Base-by-base conservation (phyloP, 2,329 filamentous ascomycete species). In the Chaetomiaceae sp. region DNA sequence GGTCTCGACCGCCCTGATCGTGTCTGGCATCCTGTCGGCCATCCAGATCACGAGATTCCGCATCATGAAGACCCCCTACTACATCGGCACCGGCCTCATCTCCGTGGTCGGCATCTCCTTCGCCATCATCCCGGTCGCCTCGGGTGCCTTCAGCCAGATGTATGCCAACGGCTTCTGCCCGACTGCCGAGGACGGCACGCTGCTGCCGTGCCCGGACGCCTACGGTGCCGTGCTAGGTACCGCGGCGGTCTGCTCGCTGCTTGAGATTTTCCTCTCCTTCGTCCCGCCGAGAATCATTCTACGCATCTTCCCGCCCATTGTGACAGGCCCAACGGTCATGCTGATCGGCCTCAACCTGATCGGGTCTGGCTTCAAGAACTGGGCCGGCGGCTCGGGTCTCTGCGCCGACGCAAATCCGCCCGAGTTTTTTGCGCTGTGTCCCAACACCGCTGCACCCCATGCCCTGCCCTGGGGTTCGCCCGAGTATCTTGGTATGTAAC, bases 31-130 rank as follows among this genome's bases (percentile, higher is more conserved):
- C 37, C 76, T 92, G 21, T 89, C 86, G 1, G 74, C 81, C 5
- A 74, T 94, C 16, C 89, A 95, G 64, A 91, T 94, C 59, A 88
- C 86, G 0, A 77, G 86, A 5, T 86, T 94, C 56, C 86, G 85
- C 61, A 82, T 94, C 61, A 80, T 76, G 59, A 80, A 79, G 58
- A 89, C 88, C 0, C 74, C 75, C 69, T 80, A 90, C 66, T 89
- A 82, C 58, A 71, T 90, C 54, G 87, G 89, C 10, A 94, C 89
- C 0, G 89, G 89, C 2, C 71, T 94, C 21, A 84, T 94, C 53
- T 89, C 86, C 0, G 89, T 90, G 3, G 86, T 90, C 3, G 87
- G 86, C 14, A 86, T 89, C 14, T 89, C 87, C 0, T 92, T 92
- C 65, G 78, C 86, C 41, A 85, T 87, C 55, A 89, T 91, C 56